Base-by-base conservation (phyloP, 257 asterid species). In the Craterostigma plantagineum region DNA sequence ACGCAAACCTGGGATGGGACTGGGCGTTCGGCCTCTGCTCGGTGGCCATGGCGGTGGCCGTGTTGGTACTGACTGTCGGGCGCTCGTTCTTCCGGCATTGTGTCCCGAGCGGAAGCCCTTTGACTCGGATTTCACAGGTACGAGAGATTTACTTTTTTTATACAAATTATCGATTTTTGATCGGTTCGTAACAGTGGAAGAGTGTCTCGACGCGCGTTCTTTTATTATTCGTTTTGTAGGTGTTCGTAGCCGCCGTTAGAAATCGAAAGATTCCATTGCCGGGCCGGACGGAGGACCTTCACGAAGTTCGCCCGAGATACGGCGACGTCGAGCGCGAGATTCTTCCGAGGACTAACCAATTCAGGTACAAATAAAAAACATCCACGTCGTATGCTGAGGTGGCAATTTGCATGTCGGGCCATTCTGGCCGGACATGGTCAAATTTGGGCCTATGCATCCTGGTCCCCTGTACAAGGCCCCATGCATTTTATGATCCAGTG, bases 1-100 rank as follows among this genome's bases (percentile, higher is more conserved):
- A 71, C 49, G 55, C 70, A 14, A 82, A 68, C 43, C 58, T 43
- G 9, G 92, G 94, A 7, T 78, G 90, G 92, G 90, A 70, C 58
- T 78, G 92, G 92, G 56, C 81, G 1, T 82, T 82, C 33, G 74
- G 73, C 15, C 54, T 75, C 33, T 78, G 81, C 33, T 53, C 75
- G 10, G 10, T 72, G 15, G 79, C 83, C 45, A 63, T 72, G 10
- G 56, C 50, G 0, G 16, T 61, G 18, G 60, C 71, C n/a, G 33
- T 82, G 15, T 1, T 70, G 49, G 69, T 68, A 35, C 64, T 82
- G 9, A 30, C 43, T 42, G 47, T 75, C 72, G 92, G 90, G 35
- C 68, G 46, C 14, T 68, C 82, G 3, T 14, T 38, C 35, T 81
- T 65, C 13, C 62, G 72, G 9, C 61, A 51, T 47, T 75, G 78